Base-by-base conservation (phyloP, 768 basidiomycete species). In the Boletellus sp. region DNA sequence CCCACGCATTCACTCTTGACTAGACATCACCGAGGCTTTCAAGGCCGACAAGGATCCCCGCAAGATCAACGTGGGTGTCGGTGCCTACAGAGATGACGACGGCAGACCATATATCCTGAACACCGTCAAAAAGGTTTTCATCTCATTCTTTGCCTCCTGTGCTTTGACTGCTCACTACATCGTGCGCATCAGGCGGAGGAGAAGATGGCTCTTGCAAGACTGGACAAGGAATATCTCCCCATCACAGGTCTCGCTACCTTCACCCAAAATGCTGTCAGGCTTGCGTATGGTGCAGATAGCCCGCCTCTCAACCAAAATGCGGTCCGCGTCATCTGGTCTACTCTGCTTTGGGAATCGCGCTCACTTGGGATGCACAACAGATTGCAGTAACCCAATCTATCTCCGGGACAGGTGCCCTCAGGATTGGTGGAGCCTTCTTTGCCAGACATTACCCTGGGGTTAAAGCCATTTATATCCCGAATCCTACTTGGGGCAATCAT, bases 41-140 rank as follows among this genome's bases (percentile, higher is more conserved):
- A 96, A 94, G 75, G 91, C 92, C 38, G 93, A 97, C 80, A 85
- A 83, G 62, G 84, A 89, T 68, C 76, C 89, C 16, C 84, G 85
- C 57, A 98, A 98, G 71, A 95, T 99, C 65, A 99, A 98, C 74
- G 78, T 99, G 51, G 96, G 96, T 64, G 96, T 97, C 57, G 96
- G 96, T 61, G 90, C 92, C 39, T 97, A 94, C 78, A 82, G 96
- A 52, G 94, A 99, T 60, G 90, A 83, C 56, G 77, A 86, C 47
- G 96, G 96, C 48, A 97, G 96, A 73, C 95, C 95, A 6, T 98
- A 94, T 67, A 84, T 99, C 48, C 76, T 99, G 49, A 84, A 79
- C 40, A 83, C 85, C 37, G 96, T 99, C 33, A 84, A 87, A 70
- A 91, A 92, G 81, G 93, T 87, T 41, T 45, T 59, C 42, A 36